A percentile compares a stretch with the other conserved stretches of the same genome.
phyloP scores from a whole-genome alignment of 495 filamentous ascomycete genomes.

The Penicillium paradoxum region DNA sequence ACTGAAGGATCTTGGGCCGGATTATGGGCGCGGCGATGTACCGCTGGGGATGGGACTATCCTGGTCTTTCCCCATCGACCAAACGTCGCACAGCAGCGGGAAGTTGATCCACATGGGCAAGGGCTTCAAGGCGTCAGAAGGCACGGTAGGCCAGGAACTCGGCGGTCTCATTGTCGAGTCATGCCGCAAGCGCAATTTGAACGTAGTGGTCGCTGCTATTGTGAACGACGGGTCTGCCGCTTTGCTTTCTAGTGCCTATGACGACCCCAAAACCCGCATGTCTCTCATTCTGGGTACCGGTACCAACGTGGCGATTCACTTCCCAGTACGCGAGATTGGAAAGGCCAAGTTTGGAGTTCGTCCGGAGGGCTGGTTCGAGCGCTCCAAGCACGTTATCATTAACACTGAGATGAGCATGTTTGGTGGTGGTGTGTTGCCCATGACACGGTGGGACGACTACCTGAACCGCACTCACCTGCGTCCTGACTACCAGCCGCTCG shows the following conservation, averaged over 20 bases:
- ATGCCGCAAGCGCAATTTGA: conserved; percentile 47
- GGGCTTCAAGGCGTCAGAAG: conserved; percentile 56
- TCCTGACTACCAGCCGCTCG: conserved; percentile 82
- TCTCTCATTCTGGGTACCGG: conserved; percentile 83
- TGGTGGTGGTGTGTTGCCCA: conserved; percentile 60
- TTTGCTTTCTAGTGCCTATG: conserved; percentile 71
- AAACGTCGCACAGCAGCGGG: conserved; percentile 54
- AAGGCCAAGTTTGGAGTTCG: conserved; percentile 52
- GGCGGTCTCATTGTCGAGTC: conserved; percentile 53
- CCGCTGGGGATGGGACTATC: conserved; percentile 57
- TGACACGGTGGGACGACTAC: conserved; percentile 68
- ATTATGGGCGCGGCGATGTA: conserved; percentile 31
- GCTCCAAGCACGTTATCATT: conserved; percentile 61
- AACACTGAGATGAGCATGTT: conserved; percentile 91
- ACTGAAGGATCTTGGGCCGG: conserved; percentile 34
- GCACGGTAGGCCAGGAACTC: conserved; percentile 53
- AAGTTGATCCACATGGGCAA: conserved; percentile 62
- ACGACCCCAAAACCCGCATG: conserved; percentile 58
- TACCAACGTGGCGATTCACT: conserved; percentile 76
- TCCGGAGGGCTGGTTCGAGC: conserved; percentile 40
- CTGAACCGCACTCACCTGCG: conserved; percentile 65
- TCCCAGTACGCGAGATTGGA: conserved; percentile 58
- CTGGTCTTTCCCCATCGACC: conserved; percentile 68
- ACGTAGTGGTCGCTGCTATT: conserved; percentile 62
- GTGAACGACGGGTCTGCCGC: conserved; percentile 82